A percentile compares a stretch with the other conserved stretches of the same genome.
phyloP scores from a whole-genome alignment of 495 filamentous ascomycete species.

The Podospora australis region DNA sequence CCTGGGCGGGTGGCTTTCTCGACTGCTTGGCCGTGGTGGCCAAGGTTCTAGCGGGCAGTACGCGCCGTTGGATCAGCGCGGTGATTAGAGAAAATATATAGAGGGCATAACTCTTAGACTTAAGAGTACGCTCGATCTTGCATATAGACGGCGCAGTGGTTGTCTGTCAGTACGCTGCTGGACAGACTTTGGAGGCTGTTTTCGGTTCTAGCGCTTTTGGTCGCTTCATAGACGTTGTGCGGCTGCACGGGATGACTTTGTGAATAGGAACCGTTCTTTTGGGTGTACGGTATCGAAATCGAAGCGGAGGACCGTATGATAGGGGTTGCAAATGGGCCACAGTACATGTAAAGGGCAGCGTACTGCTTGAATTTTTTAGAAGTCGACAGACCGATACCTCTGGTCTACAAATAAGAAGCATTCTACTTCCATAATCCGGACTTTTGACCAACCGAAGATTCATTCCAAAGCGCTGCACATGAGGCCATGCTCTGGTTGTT shows the following conservation, averaged over 20 bases:
- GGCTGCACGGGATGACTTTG: neutral
- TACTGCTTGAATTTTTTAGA: too few relatives aligned
- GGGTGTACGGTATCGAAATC: too few relatives aligned
- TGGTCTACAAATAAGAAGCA: too few relatives aligned
- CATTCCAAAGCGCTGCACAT: too few relatives aligned
- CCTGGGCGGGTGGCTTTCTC: constrained; percentile 43
- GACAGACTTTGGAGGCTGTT: neutral
- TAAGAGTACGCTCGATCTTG: constrained; percentile 5
- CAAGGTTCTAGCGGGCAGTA: constrained; percentile 34
- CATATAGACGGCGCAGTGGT: constrained; percentile 34
- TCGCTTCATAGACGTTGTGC: neutral
- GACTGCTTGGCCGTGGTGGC: constrained; percentile 33
- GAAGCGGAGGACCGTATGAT: too few relatives aligned
- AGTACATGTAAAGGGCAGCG: too few relatives aligned
- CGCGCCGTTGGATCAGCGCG: constrained; percentile 36
- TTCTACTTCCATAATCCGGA: too few relatives aligned
- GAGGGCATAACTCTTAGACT: constrained; percentile 13
- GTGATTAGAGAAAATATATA: constrained; percentile 28
- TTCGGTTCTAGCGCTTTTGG: neutral
- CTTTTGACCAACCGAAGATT: too few relatives aligned
- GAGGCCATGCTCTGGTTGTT: too few relatives aligned
- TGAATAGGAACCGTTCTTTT: neutral
- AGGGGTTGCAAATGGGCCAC: too few relatives aligned
- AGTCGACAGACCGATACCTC: too few relatives aligned
- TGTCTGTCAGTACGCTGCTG: neutral